phyloP scores from a whole-genome alignment of 2,329 filamentous ascomycete genomes.

The Botrytis byssoidea region DNA sequence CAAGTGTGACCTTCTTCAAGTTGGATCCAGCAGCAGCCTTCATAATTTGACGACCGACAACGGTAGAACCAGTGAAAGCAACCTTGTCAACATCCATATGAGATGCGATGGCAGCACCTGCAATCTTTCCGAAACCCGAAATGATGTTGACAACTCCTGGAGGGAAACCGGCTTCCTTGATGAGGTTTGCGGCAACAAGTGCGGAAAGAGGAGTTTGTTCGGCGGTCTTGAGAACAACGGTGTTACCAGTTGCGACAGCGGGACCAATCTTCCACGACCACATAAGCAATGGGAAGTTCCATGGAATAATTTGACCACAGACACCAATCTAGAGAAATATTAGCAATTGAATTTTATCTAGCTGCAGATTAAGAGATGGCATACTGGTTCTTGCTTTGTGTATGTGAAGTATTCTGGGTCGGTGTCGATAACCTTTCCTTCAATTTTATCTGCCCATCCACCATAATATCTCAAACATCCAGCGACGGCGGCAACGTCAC shows the following conservation, averaged over 20 bases:
- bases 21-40: slow-evolving; percentile 62
- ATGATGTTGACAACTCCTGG: slow-evolving; percentile 63
- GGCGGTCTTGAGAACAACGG: slow-evolving; percentile 59
- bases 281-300: slow-evolving; percentile 70
- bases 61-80: slow-evolving; percentile 64
- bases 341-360: neutral
- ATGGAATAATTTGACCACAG: slow-evolving; percentile 71
- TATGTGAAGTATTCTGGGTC: slow-evolving; percentile 65
- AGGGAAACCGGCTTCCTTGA: slow-evolving; percentile 64
- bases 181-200: slow-evolving; percentile 52
- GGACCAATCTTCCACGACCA: slow-evolving; percentile 65
- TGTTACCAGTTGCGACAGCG: slow-evolving; percentile 59
- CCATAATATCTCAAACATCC: slow-evolving; percentile 80
- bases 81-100: slow-evolving; percentile 68
- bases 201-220: slow-evolving; percentile 61
- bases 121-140: slow-evolving; percentile 65
- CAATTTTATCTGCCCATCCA: slow-evolving; percentile 71
- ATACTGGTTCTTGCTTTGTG: slow-evolving; percentile 61
- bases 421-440: slow-evolving; percentile 67
- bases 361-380: slow-evolving; percentile 40
- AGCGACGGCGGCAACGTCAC: slow-evolving; percentile 67
- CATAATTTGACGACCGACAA: slow-evolving; percentile 61
- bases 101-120: slow-evolving; percentile 61
- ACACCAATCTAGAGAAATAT: slow-evolving; percentile 51
- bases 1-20: slow-evolving; percentile 63